Conservation (phyloP, 257 asterid species). For the Gentiana straminea region DNA sequence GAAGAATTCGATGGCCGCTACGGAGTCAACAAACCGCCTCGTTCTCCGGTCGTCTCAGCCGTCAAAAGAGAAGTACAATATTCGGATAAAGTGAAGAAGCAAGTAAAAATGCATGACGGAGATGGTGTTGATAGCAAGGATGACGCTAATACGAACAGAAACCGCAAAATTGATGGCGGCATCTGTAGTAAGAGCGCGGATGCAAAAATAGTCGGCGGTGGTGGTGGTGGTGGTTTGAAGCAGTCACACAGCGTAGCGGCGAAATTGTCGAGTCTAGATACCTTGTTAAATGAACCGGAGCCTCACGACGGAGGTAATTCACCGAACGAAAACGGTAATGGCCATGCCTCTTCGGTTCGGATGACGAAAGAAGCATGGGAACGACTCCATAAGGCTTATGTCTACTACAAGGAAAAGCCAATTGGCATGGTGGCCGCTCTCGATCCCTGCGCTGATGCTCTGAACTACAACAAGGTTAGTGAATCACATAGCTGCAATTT, state of each 20-base stretch:
- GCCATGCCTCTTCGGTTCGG: no score
- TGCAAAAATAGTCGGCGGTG: neutral
- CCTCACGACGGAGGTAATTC: no score
- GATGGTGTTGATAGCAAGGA: neutral
- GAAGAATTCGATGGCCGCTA: neutral
- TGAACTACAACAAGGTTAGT: slow-evolving; percentile 50
- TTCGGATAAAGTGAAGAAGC: neutral
- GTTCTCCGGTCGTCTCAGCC: neutral
- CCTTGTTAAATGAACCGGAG: neutral
- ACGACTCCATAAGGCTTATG: slow-evolving; percentile 2
- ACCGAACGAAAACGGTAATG: no score
- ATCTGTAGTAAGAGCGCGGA: neutral
- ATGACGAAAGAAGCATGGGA: slow-evolving; percentile 8
- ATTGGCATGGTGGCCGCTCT: slow-evolving; percentile 26
- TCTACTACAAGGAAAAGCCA: slow-evolving; percentile 2
- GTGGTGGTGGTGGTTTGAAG: neutral
- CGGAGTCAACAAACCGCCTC: neutral
- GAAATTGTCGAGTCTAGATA: neutral
- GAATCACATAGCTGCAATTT: no score
- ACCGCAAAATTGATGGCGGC: neutral
- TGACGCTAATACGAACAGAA: neutral
- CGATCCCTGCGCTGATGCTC: slow-evolving; percentile 26
- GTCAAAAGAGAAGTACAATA: no score
- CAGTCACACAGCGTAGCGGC: neutral
- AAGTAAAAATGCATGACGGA: neutral